These are phyloP conservation scores for Aspergillus tanneri DNA, from an alignment of 2,329 filamentous ascomycete species.

Conservation along the genomic window DNA sequence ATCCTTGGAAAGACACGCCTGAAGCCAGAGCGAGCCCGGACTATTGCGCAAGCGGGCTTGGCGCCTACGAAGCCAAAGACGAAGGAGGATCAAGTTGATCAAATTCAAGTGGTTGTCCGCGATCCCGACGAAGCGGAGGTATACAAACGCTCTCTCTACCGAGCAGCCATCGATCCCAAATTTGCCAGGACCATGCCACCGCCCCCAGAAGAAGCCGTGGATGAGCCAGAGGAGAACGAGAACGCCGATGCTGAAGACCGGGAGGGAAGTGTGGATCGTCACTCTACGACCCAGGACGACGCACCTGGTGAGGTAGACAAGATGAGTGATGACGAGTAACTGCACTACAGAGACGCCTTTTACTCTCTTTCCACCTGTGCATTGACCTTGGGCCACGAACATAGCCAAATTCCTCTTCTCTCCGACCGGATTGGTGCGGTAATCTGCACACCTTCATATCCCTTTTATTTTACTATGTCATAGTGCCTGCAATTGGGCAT, in stretches of 20 bases:
- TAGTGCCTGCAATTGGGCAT: not conserved
- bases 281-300: constrained; percentile 4
- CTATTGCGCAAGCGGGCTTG: constrained; percentile 43
- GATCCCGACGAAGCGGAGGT: constrained; percentile 52
- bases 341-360: not conserved
- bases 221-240: constrained; percentile 12
- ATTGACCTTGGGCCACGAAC: constrained; percentile 1
- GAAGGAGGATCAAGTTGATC: constrained; percentile 52
- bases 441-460: constrained; percentile 10
- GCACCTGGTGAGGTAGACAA: constrained; percentile 16
- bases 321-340: constrained; percentile 25
- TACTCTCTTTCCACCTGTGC: not conserved
- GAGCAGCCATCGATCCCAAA: constrained; percentile 47
- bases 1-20: constrained; percentile 58
- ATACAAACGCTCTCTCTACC: constrained; percentile 47
- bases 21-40: constrained; percentile 49
- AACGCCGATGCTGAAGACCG: constrained; percentile 11
- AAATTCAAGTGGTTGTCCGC: constrained; percentile 52
- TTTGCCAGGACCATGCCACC: constrained; percentile 40
- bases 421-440: constrained; percentile 1
- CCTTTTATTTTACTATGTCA: not conserved
- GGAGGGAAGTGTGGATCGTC: constrained; percentile 9
- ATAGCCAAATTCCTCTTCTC: constrained; percentile 6
- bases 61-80: constrained; percentile 38
- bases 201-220: constrained; percentile 23